Base-by-base conservation (phyloP, 352 stramenopile genomes). In the Phytophthora colocasiae region DNA sequence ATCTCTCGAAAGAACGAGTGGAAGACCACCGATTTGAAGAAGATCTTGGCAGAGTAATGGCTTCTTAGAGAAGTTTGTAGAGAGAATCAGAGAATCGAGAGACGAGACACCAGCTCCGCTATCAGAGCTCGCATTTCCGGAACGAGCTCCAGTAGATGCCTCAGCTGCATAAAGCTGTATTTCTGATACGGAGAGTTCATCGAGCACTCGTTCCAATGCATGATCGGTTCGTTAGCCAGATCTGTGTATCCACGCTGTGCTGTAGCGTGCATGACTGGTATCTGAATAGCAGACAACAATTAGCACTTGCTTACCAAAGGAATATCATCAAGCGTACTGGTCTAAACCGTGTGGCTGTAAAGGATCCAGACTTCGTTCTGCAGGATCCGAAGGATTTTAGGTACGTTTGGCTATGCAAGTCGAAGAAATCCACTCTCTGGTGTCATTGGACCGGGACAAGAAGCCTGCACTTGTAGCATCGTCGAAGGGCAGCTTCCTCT, bases 171-270 rank as follows among this genome's bases (percentile, higher is more conserved):
- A 27, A 92, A 77, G 41, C 81, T 91, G 56, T 91, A 93, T 49
- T 71, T 77, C 40, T 92, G 80, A 29, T 87, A 77, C 11, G 73
- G 71, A 12, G 84, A 92, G 39, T 85, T 80, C 66, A 87, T 78
- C 8, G 81, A 82, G 10, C 90, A 79, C 6, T 66, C 50, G 12
- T 73, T 81, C 84, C 86, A 92, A 39, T 87, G 77, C 17, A 38
- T 48, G 0, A 94, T 63, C n/a, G 93, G 65, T 39, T 90, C 79
- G 7, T 60, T 63, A n/a, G 77, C 71, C 10, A 94, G 69, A 17
- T 88, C 75, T 4, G 76, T 78, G 58, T 94, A 94, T 27, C 86
- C 86, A n/a, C 86, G 77, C 59, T 94, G 86, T 10, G 82, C 75
- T 4, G 83, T 81, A 0, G 78, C 84, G 40, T 93, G 86, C 15